Conservation (phyloP, 2,329 filamentous ascomycete genomes). For the Trichoderma sp. region DNA sequence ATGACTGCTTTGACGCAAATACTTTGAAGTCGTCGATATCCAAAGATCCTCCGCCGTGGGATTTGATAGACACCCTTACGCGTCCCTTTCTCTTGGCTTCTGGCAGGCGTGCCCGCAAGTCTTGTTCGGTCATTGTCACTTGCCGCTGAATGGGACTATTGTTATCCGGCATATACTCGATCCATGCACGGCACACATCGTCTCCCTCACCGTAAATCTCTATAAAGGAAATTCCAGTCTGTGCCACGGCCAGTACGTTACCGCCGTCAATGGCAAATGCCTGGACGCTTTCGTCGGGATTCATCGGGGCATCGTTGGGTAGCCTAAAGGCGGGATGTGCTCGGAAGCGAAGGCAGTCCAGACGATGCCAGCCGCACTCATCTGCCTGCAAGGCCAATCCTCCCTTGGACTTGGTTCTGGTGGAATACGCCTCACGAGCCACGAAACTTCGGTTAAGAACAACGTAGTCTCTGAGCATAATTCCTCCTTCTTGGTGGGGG, state of each 20-base stretch:
- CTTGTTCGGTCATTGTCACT: slow-evolving; percentile 70
- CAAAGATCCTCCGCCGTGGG: slow-evolving; percentile 69
- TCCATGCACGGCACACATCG: slow-evolving; percentile 73
- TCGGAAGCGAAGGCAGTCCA: slow-evolving; percentile 85
- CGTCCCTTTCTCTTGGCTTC: slow-evolving; percentile 69
- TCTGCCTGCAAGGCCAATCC: slow-evolving; percentile 71
- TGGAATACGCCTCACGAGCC: slow-evolving; percentile 79
- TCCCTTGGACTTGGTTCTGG: slow-evolving; percentile 79
- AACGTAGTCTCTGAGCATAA: slow-evolving; percentile 90
- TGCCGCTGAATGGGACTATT: slow-evolving; percentile 66
- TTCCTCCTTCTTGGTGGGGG: slow-evolving; percentile 82
- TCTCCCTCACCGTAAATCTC: slow-evolving; percentile 82
- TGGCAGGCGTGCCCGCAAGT: slow-evolving; percentile 68
- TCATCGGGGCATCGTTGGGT: slow-evolving; percentile 66
- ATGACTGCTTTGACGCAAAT: slow-evolving; percentile 68
- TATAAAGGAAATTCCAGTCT: slow-evolving; percentile 79
- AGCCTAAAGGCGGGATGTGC: slow-evolving; percentile 87
- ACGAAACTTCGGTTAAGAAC: slow-evolving; percentile 81
- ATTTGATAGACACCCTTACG: slow-evolving; percentile 72
- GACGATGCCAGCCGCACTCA: slow-evolving; percentile 87
- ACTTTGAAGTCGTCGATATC: slow-evolving; percentile 74
- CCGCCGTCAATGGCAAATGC: slow-evolving; percentile 81
- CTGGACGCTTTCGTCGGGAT: slow-evolving; percentile 73
- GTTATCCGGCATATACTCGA: slow-evolving; percentile 70
- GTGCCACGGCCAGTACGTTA: slow-evolving; percentile 72